A percentile compares a stretch with the other conserved stretches of the same genome.
phyloP scores from a whole-genome alignment of 495 filamentous ascomycete species.

The Niebla homalea region DNA sequence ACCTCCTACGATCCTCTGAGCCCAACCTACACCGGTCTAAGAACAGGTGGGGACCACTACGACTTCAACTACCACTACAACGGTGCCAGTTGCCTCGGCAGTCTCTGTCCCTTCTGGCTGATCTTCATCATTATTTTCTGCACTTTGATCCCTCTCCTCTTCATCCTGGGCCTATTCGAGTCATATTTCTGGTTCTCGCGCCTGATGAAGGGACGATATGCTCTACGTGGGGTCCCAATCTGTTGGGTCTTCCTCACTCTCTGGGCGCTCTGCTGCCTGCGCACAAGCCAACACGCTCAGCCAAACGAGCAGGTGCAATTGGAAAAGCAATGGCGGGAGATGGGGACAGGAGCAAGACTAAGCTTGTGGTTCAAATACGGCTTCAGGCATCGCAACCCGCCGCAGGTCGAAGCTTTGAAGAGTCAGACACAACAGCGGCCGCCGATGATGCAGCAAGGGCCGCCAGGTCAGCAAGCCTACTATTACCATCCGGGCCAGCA shows the following conservation, averaged over 20 bases:
- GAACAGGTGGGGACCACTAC: neutral
- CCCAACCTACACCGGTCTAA: neutral
- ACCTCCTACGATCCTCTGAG: too few species aligned
- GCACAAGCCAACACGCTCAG: neutral
- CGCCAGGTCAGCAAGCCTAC: too few species aligned
- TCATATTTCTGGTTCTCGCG: constrained; percentile 2
- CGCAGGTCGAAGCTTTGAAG: neutral
- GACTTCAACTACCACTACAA: neutral
- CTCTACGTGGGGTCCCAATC: neutral
- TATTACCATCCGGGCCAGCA: too few species aligned
- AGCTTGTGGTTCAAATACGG: constrained; percentile 3
- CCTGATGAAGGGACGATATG: neutral
- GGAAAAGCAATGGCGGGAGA: constrained; percentile 3
- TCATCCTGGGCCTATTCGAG: neutral
- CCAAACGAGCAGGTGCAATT: neutral
- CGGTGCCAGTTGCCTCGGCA: neutral
- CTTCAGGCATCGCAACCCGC: constrained; percentile 1
- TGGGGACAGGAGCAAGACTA: neutral
- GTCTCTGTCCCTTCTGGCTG: constrained; percentile 1
- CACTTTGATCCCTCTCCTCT: neutral
- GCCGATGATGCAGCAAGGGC: neutral
- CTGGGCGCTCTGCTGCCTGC: constrained; percentile 2
- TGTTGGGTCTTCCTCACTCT: neutral
- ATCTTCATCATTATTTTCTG: constrained; percentile 2
- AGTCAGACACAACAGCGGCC: neutral